Conservation (phyloP, 2,329 filamentous ascomycete species). For the Colletotrichum sp. region DNA sequence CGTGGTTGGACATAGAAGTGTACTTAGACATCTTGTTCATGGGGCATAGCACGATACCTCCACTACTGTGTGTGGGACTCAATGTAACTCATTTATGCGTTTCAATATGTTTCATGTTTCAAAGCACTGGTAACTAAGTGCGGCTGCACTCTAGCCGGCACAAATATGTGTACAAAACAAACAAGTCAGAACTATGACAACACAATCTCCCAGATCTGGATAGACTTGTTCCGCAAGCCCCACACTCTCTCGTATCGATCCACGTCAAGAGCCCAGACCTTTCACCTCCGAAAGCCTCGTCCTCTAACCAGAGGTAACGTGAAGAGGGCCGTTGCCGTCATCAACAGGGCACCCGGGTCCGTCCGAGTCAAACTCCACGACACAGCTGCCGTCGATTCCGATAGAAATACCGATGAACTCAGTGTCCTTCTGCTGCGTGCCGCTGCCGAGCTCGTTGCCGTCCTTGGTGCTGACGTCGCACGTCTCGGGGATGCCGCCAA, state of each 20-base stretch:
- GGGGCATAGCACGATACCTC: not conserved
- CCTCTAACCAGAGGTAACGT: not conserved
- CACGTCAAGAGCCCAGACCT: not conserved
- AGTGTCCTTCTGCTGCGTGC: not conserved
- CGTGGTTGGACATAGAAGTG: fast-evolving
- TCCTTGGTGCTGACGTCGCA: not conserved
- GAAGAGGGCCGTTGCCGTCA: not conserved
- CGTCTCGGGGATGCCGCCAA: not conserved
- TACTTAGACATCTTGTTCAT: not conserved
- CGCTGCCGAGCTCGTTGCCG: not conserved
- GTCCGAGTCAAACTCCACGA: not conserved
- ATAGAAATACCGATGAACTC: not conserved
- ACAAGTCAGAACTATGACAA: not conserved
- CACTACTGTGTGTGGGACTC: not conserved
- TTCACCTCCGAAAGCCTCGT: not conserved
- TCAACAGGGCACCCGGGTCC: not conserved
- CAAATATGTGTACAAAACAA: not conserved
- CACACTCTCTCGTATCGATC: not conserved
- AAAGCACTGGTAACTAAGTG: not conserved
- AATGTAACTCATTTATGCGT: not conserved
- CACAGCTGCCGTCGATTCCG: not conserved
- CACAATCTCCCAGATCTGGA: fast-evolving
- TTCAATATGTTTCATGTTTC: not conserved
- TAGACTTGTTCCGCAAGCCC: not conserved
- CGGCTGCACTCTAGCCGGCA: not conserved